Conservation (phyloP, 352 stramenopile genomes). For the Paralagenidium karlingii region DNA sequence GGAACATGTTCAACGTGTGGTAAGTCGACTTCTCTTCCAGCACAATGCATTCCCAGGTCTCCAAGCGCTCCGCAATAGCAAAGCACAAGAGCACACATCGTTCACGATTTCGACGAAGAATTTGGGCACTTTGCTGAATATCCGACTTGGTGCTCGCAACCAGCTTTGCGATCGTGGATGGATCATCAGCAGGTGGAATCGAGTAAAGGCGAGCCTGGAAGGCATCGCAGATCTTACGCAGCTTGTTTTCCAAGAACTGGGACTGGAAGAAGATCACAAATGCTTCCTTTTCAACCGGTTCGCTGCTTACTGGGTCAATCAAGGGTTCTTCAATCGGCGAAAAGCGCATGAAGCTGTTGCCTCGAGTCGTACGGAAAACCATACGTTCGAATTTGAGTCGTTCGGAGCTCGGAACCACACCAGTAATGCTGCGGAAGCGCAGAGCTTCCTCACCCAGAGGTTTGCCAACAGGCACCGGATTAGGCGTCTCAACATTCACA, state of each 20-base stretch:
- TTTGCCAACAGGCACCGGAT: slow-evolving; percentile 1
- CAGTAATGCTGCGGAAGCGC: slow-evolving; percentile 90
- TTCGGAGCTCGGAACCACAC: slow-evolving; percentile 89
- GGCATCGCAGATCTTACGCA: slow-evolving; percentile 98
- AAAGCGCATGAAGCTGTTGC: slow-evolving; percentile 98
- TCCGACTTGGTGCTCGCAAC: slow-evolving; percentile 90
- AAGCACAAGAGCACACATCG: slow-evolving; percentile 89
- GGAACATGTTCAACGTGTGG: slow-evolving; percentile 97
- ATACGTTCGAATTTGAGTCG: slow-evolving; percentile 96
- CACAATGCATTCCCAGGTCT: slow-evolving; percentile 95
- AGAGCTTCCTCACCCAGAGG: slow-evolving; percentile 25
- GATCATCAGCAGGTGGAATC: slow-evolving; percentile 91
- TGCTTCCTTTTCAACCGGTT: slow-evolving; percentile 74
- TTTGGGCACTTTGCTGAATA: slow-evolving; percentile 92
- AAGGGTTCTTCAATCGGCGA: slow-evolving; percentile 89
- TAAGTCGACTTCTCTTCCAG: slow-evolving; percentile 96
- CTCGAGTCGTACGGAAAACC: slow-evolving; percentile 98
- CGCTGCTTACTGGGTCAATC: slow-evolving; percentile 80
- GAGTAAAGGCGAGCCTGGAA: slow-evolving; percentile 95
- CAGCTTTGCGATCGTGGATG: slow-evolving; percentile 67
- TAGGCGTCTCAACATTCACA: background rate
- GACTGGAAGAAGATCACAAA: slow-evolving; percentile 97
- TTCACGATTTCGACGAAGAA: slow-evolving; percentile 94
- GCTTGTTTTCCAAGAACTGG: slow-evolving; percentile 92
- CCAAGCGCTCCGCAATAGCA: slow-evolving; percentile 87